Base-by-base conservation (phyloP, 495 filamentous ascomycete genomes). In the Trichoderma erinaceum region DNA sequence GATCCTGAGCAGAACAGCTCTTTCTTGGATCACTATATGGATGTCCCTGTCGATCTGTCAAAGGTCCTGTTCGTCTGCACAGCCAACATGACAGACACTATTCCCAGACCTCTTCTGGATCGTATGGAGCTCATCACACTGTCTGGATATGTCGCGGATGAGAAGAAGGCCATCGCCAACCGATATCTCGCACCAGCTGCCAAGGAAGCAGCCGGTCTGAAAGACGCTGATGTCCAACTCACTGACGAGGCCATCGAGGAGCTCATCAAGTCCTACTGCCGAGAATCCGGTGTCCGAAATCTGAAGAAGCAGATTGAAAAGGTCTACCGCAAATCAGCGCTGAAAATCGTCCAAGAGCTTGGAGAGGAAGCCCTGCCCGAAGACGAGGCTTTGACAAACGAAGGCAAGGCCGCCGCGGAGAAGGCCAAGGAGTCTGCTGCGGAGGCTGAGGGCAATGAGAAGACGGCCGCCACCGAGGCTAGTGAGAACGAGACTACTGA, bases 251-350 rank as follows among this genome's bases (percentile, higher is more conserved):
- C 93, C 4, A 96, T 99, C 68, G 88, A 92, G 72, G 96, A 99
- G 78, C 82, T 99, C 67, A 99, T 98, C 84, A 97, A 98, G 77
- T 96, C 90, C 15, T 99, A 99, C 80, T 97, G 93, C 79, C 89
- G 96, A 18, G 96, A 99, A 77, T 93, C 91, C 63, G 96, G 96
- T 70, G 96, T 99, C 29, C 91, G 96, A 58, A 98, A 98, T 76
- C 79, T 99, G 72, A 99, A 99, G 84, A 98, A 99, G 82, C 94
- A 98, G 74, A 99, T 99, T 70, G 96, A 99, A 75, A 98, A 98
- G 81, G 92, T 99, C 6, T 99, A 97, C 78, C 90, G 96, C 52
- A 99, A 99, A 79, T 90, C 93, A 21, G 96, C 96, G 13, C 84
- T 98, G 70, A 97, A 97, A 78, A 98, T 99, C 72, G 92, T 99